These are phyloP conservation scores for Athelia psychrophila DNA, from an alignment of 1,284 basidiomycete species.

Conservation along the genomic window DNA sequence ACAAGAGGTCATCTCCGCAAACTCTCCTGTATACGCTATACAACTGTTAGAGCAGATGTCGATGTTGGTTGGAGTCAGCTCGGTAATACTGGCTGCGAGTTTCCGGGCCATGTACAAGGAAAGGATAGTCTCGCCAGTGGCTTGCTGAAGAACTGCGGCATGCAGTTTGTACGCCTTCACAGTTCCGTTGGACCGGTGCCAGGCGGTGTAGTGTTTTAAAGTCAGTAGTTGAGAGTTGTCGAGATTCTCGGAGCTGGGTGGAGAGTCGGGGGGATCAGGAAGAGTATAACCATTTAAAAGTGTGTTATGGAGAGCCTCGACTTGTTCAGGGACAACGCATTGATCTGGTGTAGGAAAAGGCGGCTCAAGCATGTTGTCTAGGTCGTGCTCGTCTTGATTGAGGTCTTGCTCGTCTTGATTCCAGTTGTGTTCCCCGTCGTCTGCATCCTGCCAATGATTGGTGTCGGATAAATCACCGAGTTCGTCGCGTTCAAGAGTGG, in stretches of 20 bases:
- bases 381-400: no score
- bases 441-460: no score
- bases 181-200: not conserved
- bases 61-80: not conserved
- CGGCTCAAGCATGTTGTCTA: no score
- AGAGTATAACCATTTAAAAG: not conserved
- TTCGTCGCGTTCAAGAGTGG: no score
- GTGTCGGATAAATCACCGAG: no score
- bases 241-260: not conserved
- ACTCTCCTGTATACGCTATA: slow-evolving; percentile 3
- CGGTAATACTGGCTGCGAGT: slow-evolving; percentile 3
- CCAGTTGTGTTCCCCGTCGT: no score
- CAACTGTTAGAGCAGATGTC: slow-evolving; percentile 3
- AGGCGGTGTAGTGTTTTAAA: not conserved
- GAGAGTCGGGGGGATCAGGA: not conserved
- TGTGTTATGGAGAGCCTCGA: not conserved
- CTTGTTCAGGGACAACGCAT: no score
- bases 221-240: not conserved
- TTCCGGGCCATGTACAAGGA: slow-evolving; percentile 1
- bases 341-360: no score
- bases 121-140: slow-evolving; percentile 1
- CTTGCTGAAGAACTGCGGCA: not conserved
- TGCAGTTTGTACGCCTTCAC: not conserved
- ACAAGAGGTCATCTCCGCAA: not conserved
- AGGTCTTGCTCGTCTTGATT: no score